Conservation (phyloP, 169 alveolate species). For the Perkinsus olseni region DNA sequence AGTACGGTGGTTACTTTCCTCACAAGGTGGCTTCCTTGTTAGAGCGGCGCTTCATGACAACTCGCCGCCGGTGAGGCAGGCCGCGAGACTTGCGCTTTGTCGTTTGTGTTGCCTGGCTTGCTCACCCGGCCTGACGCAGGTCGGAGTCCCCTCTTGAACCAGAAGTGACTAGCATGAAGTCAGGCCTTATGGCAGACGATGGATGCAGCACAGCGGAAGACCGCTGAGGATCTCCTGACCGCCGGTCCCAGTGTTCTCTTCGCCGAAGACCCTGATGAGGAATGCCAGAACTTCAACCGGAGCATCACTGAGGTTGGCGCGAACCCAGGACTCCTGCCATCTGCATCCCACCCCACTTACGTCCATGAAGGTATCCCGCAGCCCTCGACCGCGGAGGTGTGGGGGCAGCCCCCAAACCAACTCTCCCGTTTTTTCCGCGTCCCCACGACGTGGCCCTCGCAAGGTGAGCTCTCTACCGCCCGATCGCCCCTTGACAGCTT, state of each 20-base stretch:
- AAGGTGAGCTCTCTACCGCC: too few species aligned
- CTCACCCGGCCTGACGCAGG: not conserved
- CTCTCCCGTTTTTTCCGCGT: too few species aligned
- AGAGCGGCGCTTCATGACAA: not conserved
- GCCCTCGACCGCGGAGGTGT: too few species aligned
- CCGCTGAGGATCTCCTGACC: not conserved
- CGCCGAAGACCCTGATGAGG: not conserved
- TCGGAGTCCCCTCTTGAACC: not conserved
- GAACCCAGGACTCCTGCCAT: too few species aligned
- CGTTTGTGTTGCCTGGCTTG: not conserved
- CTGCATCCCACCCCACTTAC: too few species aligned
- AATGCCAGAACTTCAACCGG: not conserved
- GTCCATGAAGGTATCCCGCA: too few species aligned
- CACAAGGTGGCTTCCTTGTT: not conserved
- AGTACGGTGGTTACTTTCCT: not conserved
- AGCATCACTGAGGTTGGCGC: not conserved
- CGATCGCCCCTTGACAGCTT: too few species aligned
- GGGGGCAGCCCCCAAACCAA: too few species aligned
- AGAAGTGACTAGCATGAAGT: not conserved
- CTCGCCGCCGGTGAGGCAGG: not conserved
- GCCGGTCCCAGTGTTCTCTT: not conserved
- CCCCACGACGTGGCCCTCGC: too few species aligned
- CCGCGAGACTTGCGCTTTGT: not conserved
- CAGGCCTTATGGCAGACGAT: not conserved
- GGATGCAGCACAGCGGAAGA: not conserved